Conservation (phyloP, 805 yeast species). For the Lachancea sp. region DNA sequence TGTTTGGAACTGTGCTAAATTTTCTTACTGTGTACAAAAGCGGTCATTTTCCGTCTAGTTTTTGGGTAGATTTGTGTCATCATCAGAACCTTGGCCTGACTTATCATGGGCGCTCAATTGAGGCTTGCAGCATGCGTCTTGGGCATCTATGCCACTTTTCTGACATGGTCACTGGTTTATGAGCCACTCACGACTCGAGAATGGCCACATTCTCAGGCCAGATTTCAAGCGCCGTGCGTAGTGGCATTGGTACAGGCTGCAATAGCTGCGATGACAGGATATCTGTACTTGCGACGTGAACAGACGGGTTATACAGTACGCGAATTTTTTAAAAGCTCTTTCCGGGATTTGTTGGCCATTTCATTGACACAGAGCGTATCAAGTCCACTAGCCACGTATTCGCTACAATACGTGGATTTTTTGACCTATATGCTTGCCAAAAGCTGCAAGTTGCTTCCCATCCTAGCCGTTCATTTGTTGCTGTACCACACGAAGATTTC, state of each 20-base stretch:
- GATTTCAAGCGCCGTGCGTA: slow-evolving; percentile 72
- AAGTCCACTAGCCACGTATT: slow-evolving; percentile 73
- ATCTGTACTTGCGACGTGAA: slow-evolving; percentile 43
- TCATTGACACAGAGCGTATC: slow-evolving; percentile 74
- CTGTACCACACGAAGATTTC: slow-evolving; percentile 71
- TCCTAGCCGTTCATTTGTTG: slow-evolving; percentile 74
- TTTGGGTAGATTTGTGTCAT: not conserved
- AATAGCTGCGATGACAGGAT: slow-evolving; percentile 67
- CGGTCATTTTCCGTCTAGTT: not conserved
- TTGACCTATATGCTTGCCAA: slow-evolving; percentile 81
- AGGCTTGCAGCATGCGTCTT: slow-evolving; percentile 29
- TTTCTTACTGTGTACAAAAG: not conserved
- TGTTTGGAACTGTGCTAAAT: not conserved
- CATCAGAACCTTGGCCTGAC: not conserved
- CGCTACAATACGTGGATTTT: slow-evolving; percentile 79
- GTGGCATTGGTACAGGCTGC: slow-evolving; percentile 69
- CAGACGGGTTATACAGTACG: slow-evolving; percentile 26
- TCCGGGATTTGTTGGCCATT: slow-evolving; percentile 42
- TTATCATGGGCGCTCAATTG: slow-evolving; percentile 2
- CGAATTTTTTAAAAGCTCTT: slow-evolving; percentile 33
- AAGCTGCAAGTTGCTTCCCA: slow-evolving; percentile 90
- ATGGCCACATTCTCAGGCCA: slow-evolving; percentile 50
- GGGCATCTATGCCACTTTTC: slow-evolving; percentile 82
- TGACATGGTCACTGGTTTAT: slow-evolving; percentile 89
- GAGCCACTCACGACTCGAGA: slow-evolving; percentile 77